Evolutionary conservation across 1,139 yeast species (phyloP).

Genomic region (Pneumocystis sp.): DNA sequence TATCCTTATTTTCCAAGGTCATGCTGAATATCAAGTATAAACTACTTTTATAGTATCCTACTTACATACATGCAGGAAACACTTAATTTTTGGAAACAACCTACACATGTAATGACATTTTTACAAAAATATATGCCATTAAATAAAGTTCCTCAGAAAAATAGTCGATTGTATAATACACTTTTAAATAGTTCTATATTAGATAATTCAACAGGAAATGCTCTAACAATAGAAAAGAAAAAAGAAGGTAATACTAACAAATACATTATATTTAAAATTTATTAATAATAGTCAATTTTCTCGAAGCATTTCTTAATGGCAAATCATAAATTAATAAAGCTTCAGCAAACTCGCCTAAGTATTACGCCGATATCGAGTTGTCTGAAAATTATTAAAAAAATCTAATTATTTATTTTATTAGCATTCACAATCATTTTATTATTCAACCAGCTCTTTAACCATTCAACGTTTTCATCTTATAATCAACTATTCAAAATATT

Average conservation of each 20-base stretch:
- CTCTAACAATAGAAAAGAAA: background rate
- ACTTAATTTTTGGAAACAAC: conserved; percentile 83
- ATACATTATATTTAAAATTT: background rate
- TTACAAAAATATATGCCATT: background rate
- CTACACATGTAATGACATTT: conserved; percentile 68
- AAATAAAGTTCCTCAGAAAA: background rate
- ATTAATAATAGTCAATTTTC: background rate
- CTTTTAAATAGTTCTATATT: background rate
- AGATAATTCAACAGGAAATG: background rate
- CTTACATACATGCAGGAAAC: conserved; percentile 32
- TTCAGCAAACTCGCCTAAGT: background rate
- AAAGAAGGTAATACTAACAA: background rate
- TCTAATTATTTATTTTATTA: background rate
- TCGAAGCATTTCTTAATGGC: background rate
- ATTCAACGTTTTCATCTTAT: background rate
- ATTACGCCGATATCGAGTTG: too few relatives aligned
- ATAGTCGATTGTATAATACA: background rate
- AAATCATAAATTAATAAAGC: background rate
- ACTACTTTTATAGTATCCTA: background rate
- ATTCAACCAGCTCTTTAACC: background rate
- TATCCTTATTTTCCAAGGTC: conserved; percentile 54
- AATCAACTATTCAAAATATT: background rate
- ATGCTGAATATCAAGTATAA: conserved; percentile 61
- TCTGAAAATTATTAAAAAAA: background rate
- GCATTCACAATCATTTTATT: background rate